Base-by-base conservation (phyloP, 208 protist species). In the Acanthamoeba royreba region DNA sequence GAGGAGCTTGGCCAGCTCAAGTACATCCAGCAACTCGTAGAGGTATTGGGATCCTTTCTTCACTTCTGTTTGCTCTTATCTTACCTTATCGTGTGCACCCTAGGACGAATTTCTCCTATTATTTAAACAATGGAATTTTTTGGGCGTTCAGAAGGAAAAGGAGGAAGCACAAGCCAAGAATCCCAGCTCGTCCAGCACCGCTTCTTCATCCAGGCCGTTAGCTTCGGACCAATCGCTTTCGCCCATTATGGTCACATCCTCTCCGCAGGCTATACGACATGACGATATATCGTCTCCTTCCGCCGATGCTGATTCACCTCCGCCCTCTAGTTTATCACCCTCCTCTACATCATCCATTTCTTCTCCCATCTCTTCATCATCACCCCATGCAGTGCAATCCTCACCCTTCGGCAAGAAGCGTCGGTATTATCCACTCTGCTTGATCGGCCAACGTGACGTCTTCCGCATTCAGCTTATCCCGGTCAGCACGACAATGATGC, bases 381-480 rank as follows among this genome's bases (percentile, higher is more conserved):
- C 33, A 42, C 31, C 33, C 4, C 74, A 19, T 8, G 28, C 25
- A 9, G 43, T 53, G 13, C 74, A 85, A 19, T 35, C 74, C 7
- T 85, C 74, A 25, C 74, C 74, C 25, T 53, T 85, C 38, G 74
- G 74, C 74, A 85, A 85, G 45, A 85, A 47, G 49, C 35, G 35
- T n/a, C 31, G 52, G 17, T 66, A 90, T n/a, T 90, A 90, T 25
- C 83, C 49, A 40, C 83, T 90, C n/a, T 90, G 52, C 55, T 25
- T 90, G 47, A 66, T 90, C 38, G 83, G 83, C 33, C 31, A 49
- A 49, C 31, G 83, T 33, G 83, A 90, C 55, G 42, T 90, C 25
- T 90, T 90, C 52, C 46, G 55, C 13, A 90, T 90, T 4, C 38
- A 90, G 47, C 47, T 90, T 15, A 90, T 90, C 55, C 83, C 83